Percentiles rank a stretch among this genome's conserved stretches.
Evolutionary conservation across 2,329 filamentous ascomycete genomes (phyloP).

Genomic region (Colletotrichum filicis): DNA sequence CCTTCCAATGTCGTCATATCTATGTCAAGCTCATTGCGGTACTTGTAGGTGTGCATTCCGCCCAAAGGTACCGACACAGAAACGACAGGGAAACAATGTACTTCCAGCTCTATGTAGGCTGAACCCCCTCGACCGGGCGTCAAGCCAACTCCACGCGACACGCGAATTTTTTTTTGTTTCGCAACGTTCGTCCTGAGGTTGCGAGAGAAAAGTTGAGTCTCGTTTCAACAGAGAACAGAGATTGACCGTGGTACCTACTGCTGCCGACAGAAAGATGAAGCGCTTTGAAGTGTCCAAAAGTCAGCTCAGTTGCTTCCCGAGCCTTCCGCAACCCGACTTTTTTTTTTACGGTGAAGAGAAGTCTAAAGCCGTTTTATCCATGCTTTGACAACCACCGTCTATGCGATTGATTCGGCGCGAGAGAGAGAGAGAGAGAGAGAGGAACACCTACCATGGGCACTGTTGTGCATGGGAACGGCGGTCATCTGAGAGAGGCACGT

Average conservation of each 20-base stretch:
- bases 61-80: not conserved
- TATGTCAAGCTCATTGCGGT: conserved; percentile 16
- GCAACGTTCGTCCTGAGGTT: conserved; percentile 7
- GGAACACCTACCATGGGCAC: not conserved
- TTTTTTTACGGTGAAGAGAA: not conserved
- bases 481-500: conserved; percentile 7
- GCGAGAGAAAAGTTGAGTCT: not conserved
- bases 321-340: conserved; percentile 12
- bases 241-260: not conserved
- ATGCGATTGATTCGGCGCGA: not conserved
- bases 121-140: conserved; percentile 1
- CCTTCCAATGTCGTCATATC: conserved; percentile 31
- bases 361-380: not conserved
- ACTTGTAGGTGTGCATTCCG: not conserved
- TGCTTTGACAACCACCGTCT: not conserved
- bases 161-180: not conserved
- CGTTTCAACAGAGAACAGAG: conserved; percentile 14
- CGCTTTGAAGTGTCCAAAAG: conserved; percentile 3
- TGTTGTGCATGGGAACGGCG: not conserved
- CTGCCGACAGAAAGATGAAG: not conserved
- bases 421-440: not conserved
- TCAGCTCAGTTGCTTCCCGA: conserved; percentile 9
- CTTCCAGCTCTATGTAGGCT: not conserved
- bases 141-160: conserved; percentile 1
- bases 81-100: not conserved